Evolutionary conservation across 176 grass and related monocot species (phyloP).

Genomic region (Neostapfia colusana): DNA sequence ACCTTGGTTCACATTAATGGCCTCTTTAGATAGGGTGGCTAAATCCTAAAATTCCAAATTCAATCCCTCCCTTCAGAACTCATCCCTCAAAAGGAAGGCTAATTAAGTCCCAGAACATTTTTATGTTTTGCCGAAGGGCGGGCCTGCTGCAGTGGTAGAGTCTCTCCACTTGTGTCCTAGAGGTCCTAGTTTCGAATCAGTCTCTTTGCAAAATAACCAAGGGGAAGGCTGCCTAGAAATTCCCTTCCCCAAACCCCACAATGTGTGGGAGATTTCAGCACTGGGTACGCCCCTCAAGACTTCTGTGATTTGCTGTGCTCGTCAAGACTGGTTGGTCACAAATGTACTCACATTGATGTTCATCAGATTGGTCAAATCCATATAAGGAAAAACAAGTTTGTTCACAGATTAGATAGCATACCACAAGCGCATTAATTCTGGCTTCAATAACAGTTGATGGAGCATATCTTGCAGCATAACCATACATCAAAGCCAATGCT

Average conservation of each 20-base stretch:
- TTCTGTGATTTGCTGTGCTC: neutral
- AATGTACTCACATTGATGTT: slow-evolving; percentile 3
- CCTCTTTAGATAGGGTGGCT: neutral
- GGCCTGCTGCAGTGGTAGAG: too few species aligned
- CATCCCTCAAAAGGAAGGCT: neutral
- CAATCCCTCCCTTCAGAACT: neutral
- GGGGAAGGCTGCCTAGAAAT: too few species aligned
- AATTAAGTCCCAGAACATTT: too few species aligned
- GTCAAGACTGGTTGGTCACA: slow-evolving; percentile 8
- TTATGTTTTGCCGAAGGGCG: too few species aligned
- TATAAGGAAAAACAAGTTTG: neutral
- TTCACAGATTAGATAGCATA: slow-evolving; percentile 44
- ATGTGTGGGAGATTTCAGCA: too few species aligned
- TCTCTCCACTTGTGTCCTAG: too few species aligned
- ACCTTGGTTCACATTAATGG: neutral
- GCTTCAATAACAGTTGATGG: slow-evolving; percentile 98
- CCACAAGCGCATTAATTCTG: slow-evolving; percentile 97
- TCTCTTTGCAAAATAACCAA: too few species aligned
- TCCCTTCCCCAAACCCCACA: too few species aligned
- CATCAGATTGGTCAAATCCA: slow-evolving; percentile 8
- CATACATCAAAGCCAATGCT: slow-evolving; percentile 95
- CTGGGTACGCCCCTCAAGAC: too few species aligned
- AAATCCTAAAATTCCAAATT: neutral
- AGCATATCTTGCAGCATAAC: slow-evolving; percentile 99
- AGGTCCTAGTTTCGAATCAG: too few species aligned